phyloP scores from a whole-genome alignment of 305 asterid species.

The Fraxinus floribunda region DNA sequence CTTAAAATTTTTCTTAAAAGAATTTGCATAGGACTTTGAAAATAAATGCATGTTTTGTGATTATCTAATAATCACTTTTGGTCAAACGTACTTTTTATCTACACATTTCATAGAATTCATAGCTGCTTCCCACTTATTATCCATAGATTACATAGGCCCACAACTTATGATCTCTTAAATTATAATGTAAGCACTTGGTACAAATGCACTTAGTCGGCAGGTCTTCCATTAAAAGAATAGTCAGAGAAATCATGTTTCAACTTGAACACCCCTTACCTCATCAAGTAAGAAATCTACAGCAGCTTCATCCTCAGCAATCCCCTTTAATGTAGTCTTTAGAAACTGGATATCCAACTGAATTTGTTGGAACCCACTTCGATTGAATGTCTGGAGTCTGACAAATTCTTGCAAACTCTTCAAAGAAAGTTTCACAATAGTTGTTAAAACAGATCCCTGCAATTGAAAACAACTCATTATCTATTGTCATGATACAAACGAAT shows the following conservation, averaged over 20 bases:
- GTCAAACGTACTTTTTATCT: not conserved
- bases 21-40: not conserved
- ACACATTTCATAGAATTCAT: not conserved
- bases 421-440: constrained; percentile 71
- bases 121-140: not conserved
- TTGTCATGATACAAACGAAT: not conserved
- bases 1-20: not conserved
- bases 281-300: constrained; percentile 91
- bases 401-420: constrained; percentile 86
- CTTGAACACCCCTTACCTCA: constrained; percentile 49
- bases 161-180: not conserved
- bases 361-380: constrained; percentile 60
- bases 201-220: not conserved
- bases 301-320: constrained; percentile 82
- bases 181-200: not conserved
- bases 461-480: not conserved
- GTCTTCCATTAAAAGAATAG: not conserved
- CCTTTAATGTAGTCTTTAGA: constrained; percentile 65
- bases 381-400: constrained; percentile 47
- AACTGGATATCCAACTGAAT: constrained; percentile 71
- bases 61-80: not conserved
- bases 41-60: not conserved
- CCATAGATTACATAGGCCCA: not conserved
- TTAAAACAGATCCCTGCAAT: constrained; percentile 77
- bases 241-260: not conserved